A percentile compares a stretch with the other conserved stretches of the same genome.
Conservation (phyloP, 73 alveolate species). For the Chromera velia region DNA sequence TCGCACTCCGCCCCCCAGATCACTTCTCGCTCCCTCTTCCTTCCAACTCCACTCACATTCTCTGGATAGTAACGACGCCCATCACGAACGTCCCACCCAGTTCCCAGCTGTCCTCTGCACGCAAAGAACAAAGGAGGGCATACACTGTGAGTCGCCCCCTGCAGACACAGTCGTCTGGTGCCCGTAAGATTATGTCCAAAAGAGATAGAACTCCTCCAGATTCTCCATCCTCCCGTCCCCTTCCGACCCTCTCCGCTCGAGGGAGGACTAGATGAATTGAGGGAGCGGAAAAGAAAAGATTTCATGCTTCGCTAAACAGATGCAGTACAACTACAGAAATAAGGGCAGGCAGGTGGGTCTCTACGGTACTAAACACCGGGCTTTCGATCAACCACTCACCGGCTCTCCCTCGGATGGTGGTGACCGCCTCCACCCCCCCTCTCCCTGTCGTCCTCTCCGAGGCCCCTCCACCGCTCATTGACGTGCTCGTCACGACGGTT, state of each 20-base stretch:
- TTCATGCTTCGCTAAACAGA: too few relatives aligned
- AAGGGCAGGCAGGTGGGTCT: too few relatives aligned
- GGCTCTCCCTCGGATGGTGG: background rate
- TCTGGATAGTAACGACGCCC: background rate
- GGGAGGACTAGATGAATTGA: too few relatives aligned
- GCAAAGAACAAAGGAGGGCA: background rate
- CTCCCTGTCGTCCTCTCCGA: background rate
- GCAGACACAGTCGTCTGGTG: too few relatives aligned
- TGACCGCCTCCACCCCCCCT: background rate
- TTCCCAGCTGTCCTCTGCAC: background rate
- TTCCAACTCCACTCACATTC: too few relatives aligned
- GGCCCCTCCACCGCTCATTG: background rate
- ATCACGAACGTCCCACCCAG: background rate
- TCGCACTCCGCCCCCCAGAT: too few relatives aligned
- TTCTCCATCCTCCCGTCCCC: background rate
- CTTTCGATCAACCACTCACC: background rate
- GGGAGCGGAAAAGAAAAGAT: too few relatives aligned
- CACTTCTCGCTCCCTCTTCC: too few relatives aligned
- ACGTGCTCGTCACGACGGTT: background rate
- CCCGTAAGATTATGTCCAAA: too few relatives aligned
- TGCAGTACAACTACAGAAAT: too few relatives aligned
- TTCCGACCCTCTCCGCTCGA: too few relatives aligned
- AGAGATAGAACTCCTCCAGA: background rate
- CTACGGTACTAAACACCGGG: too few relatives aligned
- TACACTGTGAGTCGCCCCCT: background rate